Conservation (phyloP, 2,329 filamentous ascomycete species). For the Emmonsiellopsis sp. region DNA sequence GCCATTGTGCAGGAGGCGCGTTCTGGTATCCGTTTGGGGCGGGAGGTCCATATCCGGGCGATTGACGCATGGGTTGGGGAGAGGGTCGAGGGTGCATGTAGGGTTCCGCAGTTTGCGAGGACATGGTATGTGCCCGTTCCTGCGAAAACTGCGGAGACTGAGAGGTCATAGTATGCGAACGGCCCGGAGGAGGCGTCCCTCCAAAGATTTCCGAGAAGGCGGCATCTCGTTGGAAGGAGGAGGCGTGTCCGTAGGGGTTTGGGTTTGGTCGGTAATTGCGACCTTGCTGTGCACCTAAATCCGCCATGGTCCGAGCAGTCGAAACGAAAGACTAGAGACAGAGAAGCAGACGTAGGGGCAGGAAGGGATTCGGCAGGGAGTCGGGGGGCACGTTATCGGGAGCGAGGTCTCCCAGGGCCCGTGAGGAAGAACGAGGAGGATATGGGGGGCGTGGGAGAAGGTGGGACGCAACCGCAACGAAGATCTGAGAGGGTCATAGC, state of each 20-base stretch:
- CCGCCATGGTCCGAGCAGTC: conserved; percentile 45
- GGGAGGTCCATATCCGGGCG: conserved; percentile 34
- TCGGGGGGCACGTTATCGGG: background rate
- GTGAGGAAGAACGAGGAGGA: background rate
- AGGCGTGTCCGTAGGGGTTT: conserved; percentile 42
- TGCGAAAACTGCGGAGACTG: conserved; percentile 53
- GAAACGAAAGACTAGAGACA: background rate
- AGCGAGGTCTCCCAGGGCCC: background rate
- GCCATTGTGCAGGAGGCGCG: conserved; percentile 18
- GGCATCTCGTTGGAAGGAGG: conserved; percentile 68
- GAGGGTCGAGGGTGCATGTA: conserved; percentile 29
- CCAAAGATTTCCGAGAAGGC: conserved; percentile 97
- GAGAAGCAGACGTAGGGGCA: background rate
- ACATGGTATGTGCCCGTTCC: conserved; percentile 74
- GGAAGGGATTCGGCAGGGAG: background rate
- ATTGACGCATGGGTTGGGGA: conserved; percentile 31
- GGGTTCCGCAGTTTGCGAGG: conserved; percentile 40
- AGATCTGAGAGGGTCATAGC: conserved; percentile 6
- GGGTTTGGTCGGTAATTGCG: conserved; percentile 47
- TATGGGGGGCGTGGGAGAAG: background rate
- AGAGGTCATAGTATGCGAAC: conserved; percentile 92
- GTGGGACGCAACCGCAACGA: conserved; percentile 4
- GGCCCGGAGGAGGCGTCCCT: conserved; percentile 70
- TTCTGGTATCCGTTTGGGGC: conserved; percentile 31
- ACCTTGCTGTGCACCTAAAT: conserved; percentile 54